Percentiles rank a stretch among this genome's conserved stretches.
phyloP scores from a whole-genome alignment of 2,329 filamentous ascomycete genomes.

The Metarhizium guizhouense region DNA sequence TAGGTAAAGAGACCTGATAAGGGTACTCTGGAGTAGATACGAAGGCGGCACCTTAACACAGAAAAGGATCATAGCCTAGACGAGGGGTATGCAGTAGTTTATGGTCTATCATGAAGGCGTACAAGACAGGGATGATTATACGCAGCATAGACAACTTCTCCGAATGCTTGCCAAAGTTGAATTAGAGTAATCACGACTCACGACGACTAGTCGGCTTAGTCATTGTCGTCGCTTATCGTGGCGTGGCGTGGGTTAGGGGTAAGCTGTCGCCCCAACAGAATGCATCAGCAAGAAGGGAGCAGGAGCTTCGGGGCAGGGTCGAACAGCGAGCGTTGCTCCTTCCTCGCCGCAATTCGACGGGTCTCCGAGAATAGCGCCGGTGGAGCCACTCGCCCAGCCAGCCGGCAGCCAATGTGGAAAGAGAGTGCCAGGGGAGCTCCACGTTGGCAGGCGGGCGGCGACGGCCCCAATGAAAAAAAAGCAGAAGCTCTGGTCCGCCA shows the following conservation, averaged over 20 bases:
- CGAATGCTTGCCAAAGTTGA: too few species aligned
- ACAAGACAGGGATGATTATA: too few species aligned
- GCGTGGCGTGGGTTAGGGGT: neutral
- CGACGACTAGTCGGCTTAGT: neutral
- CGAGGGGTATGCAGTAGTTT: too few species aligned
- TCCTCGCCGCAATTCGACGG: slow-evolving; percentile 7
- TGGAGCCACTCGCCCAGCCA: slow-evolving; percentile 2
- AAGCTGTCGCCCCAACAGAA: neutral
- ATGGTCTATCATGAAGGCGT: too few species aligned
- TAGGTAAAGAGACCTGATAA: too few species aligned
- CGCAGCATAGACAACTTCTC: too few species aligned
- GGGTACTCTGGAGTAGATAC: too few species aligned
- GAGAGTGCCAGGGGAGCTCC: slow-evolving; percentile 5
- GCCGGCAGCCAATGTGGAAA: neutral
- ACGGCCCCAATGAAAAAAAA: slow-evolving; percentile 4
- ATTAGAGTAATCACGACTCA: too few species aligned
- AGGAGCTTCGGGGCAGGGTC: neutral
- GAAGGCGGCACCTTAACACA: too few species aligned
- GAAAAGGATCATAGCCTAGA: too few species aligned
- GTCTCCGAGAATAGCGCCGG: slow-evolving; percentile 7
- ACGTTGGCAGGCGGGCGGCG: neutral
- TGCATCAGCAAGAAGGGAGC: neutral
- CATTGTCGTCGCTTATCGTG: neutral
- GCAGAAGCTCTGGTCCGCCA: slow-evolving; percentile 1
- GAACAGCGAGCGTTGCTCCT: too few species aligned